Evolutionary conservation across 1,284 basidiomycete species (phyloP).

Genomic region (Cutaneotrichosporon sp.): DNA sequence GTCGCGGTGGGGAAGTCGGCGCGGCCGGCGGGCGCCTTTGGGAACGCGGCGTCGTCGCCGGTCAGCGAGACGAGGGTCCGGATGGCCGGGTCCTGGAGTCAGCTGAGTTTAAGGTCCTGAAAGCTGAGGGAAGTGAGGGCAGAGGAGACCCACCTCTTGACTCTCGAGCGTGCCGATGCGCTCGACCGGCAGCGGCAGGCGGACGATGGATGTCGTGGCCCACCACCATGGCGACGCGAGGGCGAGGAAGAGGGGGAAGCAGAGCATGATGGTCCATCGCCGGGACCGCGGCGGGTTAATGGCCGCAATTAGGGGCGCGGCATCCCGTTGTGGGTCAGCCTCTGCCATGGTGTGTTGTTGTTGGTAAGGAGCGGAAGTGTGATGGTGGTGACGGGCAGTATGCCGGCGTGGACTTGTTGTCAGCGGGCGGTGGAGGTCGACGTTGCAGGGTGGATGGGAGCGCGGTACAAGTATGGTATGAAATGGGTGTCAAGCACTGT

Average conservation of each 20-base stretch:
- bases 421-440: background rate
- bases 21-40: constrained; percentile 30
- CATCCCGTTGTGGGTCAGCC: background rate
- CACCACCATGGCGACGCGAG: constrained; percentile 83
- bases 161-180: constrained; percentile 58
- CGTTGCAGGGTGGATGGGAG: background rate
- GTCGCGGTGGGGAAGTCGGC: constrained; percentile 24
- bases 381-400: background rate
- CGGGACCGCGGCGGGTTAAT: constrained; percentile 32
- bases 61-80: constrained; percentile 40
- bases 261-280: constrained; percentile 54
- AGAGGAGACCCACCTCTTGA: constrained; percentile 13
- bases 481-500: constrained; percentile 26
- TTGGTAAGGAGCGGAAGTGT: background rate
- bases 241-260: constrained; percentile 74
- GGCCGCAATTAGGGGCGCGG: background rate
- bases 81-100: constrained; percentile 25
- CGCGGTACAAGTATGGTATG: background rate
- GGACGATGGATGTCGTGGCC: constrained; percentile 80
- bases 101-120: background rate
- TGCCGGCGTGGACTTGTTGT: background rate
- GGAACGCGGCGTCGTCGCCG: constrained; percentile 36
- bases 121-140: background rate
- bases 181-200: constrained; percentile 68
- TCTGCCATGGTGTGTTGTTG: background rate